Base-by-base conservation (phyloP, 495 filamentous ascomycete genomes). In the Penicillium macrosclerotiorum region DNA sequence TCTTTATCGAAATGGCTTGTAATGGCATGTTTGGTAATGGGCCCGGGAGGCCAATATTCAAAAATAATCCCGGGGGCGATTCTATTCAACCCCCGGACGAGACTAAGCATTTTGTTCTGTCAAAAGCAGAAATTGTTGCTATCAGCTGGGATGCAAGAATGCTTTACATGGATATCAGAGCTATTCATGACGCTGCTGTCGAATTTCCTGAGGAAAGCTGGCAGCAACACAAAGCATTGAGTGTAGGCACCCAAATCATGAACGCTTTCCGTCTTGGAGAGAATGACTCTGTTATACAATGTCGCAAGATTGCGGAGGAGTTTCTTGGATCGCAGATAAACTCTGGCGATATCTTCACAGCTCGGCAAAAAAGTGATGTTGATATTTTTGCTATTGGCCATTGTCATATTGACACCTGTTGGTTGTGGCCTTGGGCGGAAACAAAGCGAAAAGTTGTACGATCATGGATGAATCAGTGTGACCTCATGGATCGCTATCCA, bases 11-110 rank as follows among this genome's bases (percentile, higher is more conserved):
- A 69, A 95, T 98, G 87, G 92, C 92, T 8, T 97, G 93, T 65
- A 98, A 98, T 67, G 82, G 83, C 55, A 98, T 98, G 92, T 96
- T 97, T 69, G 93, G 93, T 38, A 96, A 95, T 67, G 85, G 88
- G 8, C 36, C 36, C 14, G 36, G 36, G 20, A 17, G 36, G 7
- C 36, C 36, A 5, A 38, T 38, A 19, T 38, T 38, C 36, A 38
- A 38, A 3, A 38, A 38, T 7, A 38, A 38, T 0, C 73, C 83
- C 2, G 86, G 84, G n/a, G 90, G 88, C 9, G 91, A 95, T 59
- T 80, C 72, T 4, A 96, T 95, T 44, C 89, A 95, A 59, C 91
- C 93, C 4, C 93, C 93, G 1, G 73, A 83, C 36, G 88, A 88
- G 16, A 81, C 95, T 65, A 85, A 76, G 55, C 85, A 82, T 52